Base-by-base conservation (phyloP, 768 basidiomycete species). In the Kwoniella heveanensis region DNA sequence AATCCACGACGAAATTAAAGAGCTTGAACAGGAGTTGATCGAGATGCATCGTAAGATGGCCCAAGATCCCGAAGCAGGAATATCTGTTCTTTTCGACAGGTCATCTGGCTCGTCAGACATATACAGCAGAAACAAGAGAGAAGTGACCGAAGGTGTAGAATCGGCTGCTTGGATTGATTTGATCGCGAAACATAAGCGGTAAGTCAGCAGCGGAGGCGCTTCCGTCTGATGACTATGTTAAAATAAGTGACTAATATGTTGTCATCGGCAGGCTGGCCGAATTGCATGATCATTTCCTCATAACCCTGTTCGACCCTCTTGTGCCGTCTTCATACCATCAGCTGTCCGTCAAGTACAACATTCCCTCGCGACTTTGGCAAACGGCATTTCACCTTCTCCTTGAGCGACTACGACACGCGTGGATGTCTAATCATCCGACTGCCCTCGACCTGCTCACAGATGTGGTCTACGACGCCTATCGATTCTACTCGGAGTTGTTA, bases 401-500 rank as follows among this genome's bases (percentile, higher is more conserved):
- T 66, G 92, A 96, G 79, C 86, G 90, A 15, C 85, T 99, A 37
- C 89, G 94, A 15, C 89, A 89, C 56, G 88, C 91, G 0, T 90
- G 92, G 46, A 86, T 89, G 67, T 83, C 84, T 5, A 85, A 83
- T 0, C 77, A 79, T n/a, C 82, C 82, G 6, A 48, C 55, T 17
- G 73, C 69, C 25, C 84, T 94, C 26, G 96, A 99, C 66, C 90
- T 92, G 64, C 85, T 98, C 0, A 90, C 92, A 73, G 93, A 93
- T 66, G 94, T 93, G 69, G 91, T 96, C 47, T 92, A 93, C 71
- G 96, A 92, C 68, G 90, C 95, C 0, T 99, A 98, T 81, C 88
- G 87, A 0, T 95, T 94, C 73, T 98, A 98, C 82, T 89, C 92
- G 0, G 87, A 88, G 39, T 85, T 98, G 1, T 83, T 92, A 54